Evolutionary conservation across 1,139 yeast species (phyloP).

Genomic region (Debaryomyces robertsiae): DNA sequence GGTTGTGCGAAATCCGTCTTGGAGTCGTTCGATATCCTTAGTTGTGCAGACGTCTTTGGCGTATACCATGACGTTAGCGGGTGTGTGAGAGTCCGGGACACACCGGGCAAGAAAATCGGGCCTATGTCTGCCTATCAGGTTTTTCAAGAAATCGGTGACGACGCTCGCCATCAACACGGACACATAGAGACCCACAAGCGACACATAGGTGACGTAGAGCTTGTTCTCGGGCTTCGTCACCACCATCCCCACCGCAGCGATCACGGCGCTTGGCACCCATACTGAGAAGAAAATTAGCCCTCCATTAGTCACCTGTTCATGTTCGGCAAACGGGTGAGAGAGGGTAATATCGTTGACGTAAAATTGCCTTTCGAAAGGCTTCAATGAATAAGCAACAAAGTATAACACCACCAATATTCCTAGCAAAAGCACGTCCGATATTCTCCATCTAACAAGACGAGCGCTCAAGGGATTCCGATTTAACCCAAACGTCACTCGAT

Average conservation of each 20-base stretch:
- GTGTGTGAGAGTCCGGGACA: slow-evolving; percentile 53
- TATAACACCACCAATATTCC: slow-evolving; percentile 45
- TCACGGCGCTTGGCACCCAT: slow-evolving; percentile 37
- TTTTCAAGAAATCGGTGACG: slow-evolving; percentile 58
- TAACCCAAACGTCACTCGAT: slow-evolving; percentile 57
- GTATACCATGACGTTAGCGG: slow-evolving; percentile 46
- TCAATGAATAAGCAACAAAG: slow-evolving; percentile 44
- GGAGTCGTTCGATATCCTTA: slow-evolving; percentile 38
- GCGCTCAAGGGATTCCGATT: slow-evolving; percentile 32
- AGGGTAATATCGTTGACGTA: slow-evolving; percentile 45
- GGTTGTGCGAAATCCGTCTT: slow-evolving; percentile 76
- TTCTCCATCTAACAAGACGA: slow-evolving; percentile 54
- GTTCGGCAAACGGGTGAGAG: slow-evolving; percentile 71
- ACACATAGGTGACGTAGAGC: slow-evolving; percentile 42
- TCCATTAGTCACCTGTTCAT: slow-evolving; percentile 55
- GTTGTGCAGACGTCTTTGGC: slow-evolving; percentile 69
- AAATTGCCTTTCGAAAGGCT: slow-evolving; percentile 76
- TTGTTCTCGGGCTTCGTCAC: slow-evolving; percentile 38
- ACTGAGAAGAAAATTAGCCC: slow-evolving; percentile 42
- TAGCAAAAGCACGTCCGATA: slow-evolving; percentile 55
- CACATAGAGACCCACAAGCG: slow-evolving; percentile 42
- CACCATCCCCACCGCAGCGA: slow-evolving; percentile 27
- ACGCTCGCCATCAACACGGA: slow-evolving; percentile 45
- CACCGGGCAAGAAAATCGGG: slow-evolving; percentile 82
- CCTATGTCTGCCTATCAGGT: slow-evolving; percentile 73